phyloP scores from a whole-genome alignment of 805 yeast genomes.

The Candida pseudofarinosa region DNA sequence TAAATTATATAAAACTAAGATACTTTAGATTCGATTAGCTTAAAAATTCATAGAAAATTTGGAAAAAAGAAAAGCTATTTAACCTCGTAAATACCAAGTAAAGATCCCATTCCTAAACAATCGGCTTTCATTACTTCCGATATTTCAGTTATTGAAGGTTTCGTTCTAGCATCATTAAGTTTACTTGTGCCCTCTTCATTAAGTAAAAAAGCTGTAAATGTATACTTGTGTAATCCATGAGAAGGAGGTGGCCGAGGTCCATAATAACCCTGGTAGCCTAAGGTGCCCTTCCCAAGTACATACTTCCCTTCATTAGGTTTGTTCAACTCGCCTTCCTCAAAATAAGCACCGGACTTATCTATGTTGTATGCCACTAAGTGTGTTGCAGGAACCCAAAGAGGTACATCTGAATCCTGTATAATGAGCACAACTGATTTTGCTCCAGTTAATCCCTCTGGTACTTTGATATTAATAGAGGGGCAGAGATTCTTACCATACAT shows the following conservation, averaged over 20 bases:
- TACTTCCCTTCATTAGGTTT: neutral
- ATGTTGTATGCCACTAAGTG: neutral
- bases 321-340: neutral
- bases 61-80: neutral
- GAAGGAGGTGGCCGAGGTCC: neutral
- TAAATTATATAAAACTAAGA: no score
- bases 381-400: neutral
- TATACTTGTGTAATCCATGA: neutral
- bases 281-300: neutral
- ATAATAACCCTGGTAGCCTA: neutral
- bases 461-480: neutral
- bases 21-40: no score
- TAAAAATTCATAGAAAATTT: no score
- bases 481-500: neutral
- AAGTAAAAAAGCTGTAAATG: neutral
- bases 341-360: neutral
- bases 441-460: neutral
- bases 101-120: neutral
- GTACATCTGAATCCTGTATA: neutral
- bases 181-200: neutral
- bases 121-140: constrained; percentile 28
- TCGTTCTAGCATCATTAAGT: constrained; percentile 20
- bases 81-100: constrained; percentile 1
- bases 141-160: constrained; percentile 33
- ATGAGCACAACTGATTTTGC: neutral